A percentile compares a stretch with the other conserved stretches of the same genome.
These are phyloP conservation scores for Coemansia sp. DNA, from an alignment of 192 early-diverging fungal genomes.

Conservation along the genomic window DNA sequence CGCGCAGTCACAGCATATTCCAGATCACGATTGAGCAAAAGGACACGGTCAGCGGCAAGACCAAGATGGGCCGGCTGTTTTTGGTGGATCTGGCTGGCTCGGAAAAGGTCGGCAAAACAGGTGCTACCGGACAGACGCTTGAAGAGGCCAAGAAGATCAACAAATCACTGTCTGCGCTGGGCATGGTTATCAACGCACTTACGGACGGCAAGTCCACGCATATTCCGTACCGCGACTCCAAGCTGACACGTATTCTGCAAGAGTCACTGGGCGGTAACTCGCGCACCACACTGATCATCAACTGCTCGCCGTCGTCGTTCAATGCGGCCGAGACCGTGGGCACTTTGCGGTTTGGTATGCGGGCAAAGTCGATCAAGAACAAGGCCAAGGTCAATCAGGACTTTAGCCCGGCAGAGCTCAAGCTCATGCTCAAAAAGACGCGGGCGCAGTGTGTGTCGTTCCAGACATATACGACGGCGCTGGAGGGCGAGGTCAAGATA, in stretches of 20 bases:
- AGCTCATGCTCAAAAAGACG: conserved; percentile 87
- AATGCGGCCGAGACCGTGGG: conserved; percentile 95
- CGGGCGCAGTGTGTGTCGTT: conserved; percentile 79
- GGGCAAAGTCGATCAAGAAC: conserved; percentile 99
- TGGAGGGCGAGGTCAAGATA: conserved; percentile 86
- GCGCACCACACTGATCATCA: conserved; percentile 97
- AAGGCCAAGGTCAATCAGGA: conserved; percentile 99
- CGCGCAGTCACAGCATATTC: conserved; percentile 98
- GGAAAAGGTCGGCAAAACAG: conserved; percentile 97
- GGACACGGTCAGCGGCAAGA: conserved; percentile 85
- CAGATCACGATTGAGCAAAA: conserved; percentile 95
- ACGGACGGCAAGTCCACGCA: conserved; percentile 99
- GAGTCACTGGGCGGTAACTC: conserved; percentile 99
- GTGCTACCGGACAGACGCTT: conserved; percentile 95
- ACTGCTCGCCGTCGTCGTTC: conserved; percentile 95
- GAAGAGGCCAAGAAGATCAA: conserved; percentile 99
- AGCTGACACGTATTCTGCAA: conserved; percentile 98
- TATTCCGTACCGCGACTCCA: conserved; percentile 98
- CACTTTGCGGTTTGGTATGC: conserved; percentile 95
- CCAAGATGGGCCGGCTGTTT: conserved; percentile 88
- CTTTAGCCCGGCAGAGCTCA: conserved; percentile 91
- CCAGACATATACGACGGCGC: conserved; percentile 76
- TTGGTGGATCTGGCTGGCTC: conserved; percentile 99
- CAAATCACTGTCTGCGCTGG: conserved; percentile 94
- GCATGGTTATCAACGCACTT: conserved; percentile 99